Percentiles rank a stretch among this genome's conserved stretches.
Conservation (phyloP, 2,329 filamentous ascomycete genomes). For the Calycina marina region DNA sequence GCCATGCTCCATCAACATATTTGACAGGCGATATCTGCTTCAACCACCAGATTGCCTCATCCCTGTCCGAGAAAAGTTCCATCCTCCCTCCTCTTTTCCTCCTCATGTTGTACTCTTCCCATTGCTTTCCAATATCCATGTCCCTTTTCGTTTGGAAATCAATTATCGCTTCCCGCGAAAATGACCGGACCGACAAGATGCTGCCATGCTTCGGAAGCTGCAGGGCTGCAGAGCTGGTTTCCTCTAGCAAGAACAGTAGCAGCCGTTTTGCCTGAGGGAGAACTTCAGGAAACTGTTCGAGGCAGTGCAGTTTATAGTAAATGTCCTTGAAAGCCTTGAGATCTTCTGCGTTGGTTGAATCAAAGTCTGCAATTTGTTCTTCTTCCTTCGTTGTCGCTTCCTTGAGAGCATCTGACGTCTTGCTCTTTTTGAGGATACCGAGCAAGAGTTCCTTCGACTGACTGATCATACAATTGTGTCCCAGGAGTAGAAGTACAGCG, state of each 20-base stretch:
- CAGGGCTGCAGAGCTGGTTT: conserved; percentile 18
- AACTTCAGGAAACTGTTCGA: conserved; percentile 25
- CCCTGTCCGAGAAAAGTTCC: conserved; percentile 24
- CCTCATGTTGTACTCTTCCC: conserved; percentile 11
- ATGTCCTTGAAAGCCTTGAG: conserved; percentile 21
- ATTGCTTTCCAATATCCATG: conserved; percentile 23
- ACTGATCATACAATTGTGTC: too few species aligned
- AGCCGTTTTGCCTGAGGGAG: conserved; percentile 22
- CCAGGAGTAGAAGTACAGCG: too few species aligned
- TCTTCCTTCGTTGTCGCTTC: conserved; percentile 4
- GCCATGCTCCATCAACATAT: conserved; percentile 34
- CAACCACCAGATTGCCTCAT: conserved; percentile 27
- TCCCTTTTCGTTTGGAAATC: conserved; percentile 23
- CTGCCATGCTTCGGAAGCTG: conserved; percentile 10
- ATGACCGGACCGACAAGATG: conserved; percentile 23
- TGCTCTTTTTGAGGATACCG: conserved; percentile 3
- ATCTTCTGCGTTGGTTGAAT: conserved; percentile 7
- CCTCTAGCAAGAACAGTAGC: conserved; percentile 24
- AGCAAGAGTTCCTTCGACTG: conserved; percentile 3
- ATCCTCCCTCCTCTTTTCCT: conserved; percentile 22
- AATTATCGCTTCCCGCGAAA: conserved; percentile 18
- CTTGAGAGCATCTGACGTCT: conserved; percentile 1
- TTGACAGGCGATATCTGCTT: conserved; percentile 29
- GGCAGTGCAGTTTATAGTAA: conserved; percentile 28
- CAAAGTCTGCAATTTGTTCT: conserved; percentile 3